Evolutionary conservation across 2,329 filamentous ascomycete genomes (phyloP).

Genomic region (Colletotrichum lupini): DNA sequence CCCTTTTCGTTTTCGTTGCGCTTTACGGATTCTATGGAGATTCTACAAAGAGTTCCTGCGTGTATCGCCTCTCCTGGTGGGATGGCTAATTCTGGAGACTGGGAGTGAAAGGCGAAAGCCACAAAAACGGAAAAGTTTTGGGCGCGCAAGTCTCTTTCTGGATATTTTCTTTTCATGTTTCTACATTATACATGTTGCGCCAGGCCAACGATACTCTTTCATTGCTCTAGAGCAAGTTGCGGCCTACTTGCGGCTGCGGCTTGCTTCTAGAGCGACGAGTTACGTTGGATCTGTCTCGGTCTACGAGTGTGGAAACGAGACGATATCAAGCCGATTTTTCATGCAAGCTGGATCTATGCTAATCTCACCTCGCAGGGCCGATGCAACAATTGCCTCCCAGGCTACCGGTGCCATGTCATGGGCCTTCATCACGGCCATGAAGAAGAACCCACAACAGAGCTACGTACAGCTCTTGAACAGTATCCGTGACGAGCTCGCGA

Average conservation of each 20-base stretch:
- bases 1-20: constrained; percentile 13
- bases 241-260: constrained; percentile 46
- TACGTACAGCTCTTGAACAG: constrained; percentile 97
- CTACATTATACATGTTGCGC: constrained; percentile 18
- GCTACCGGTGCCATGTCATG: constrained; percentile 98
- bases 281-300: constrained; percentile 50
- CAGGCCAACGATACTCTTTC: constrained; percentile 36
- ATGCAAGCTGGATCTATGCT: not conserved
- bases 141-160: constrained; percentile 38
- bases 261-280: constrained; percentile 58
- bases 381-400: constrained; percentile 89
- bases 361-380: constrained; percentile 69
- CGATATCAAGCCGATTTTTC: not conserved
- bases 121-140: not conserved
- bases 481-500: constrained; percentile 90
- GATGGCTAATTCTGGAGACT: not conserved
- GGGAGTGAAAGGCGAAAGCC: not conserved
- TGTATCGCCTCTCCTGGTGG: not conserved
- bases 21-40: not conserved
- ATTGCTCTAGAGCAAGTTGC: constrained; percentile 55
- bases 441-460: constrained; percentile 97
- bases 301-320: constrained; percentile 16
- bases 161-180: not conserved
- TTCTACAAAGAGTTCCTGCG: not conserved
- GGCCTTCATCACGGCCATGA: constrained; percentile 92